Evolutionary conservation across 164 flowering plant species (phyloP), one percentile per base, ranked within the genome.

Genomic region (Magnolia officinalis): DNA sequence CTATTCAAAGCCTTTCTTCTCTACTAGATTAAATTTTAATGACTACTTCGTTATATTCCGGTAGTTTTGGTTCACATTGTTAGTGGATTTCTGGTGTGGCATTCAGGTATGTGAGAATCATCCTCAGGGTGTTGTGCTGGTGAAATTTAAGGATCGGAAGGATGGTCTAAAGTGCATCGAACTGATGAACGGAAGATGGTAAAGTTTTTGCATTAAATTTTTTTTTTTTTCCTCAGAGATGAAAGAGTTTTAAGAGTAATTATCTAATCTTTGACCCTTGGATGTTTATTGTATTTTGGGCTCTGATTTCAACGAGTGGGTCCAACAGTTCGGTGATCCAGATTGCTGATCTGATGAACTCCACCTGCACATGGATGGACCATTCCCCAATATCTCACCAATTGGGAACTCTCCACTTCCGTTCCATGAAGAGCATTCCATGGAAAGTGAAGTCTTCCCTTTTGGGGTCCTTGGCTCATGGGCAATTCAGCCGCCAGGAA

Each of bases 111-210:
- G 98, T 69, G 97, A 94, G 89, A 90, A 91, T 79, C 90, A 96
- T 78, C 99, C 99, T 6, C 93, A 92, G 77, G 99, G 99, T 66
- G 99, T 94, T 81, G 91, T 96, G 26, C 79, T 94, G 85, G 97
- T 90, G 59, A 94, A 70, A 76, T 96, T 82, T 61, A 94, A 92
- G 85, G 99, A 92, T 81, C 82, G 90, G 77, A 90, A 76, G 81
- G 97, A 92, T 82, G 98, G 91, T 67, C 84, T 82, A 21, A 92
- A 88, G 84, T 94, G 99, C 89, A 91, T 96, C 78, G 93, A 94
- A 75, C 49, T 84, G 86, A 94, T 96, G 99, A 89, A 94, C 78
- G 98, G 98, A 50, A 86, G 99, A 85, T 96, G 99, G 99, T 94
- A 89, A 87, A 29, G 0, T 80, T 1, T 50, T 78, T 20, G 37